phyloP scores from a whole-genome alignment of 2,329 filamentous ascomycete species.

The Tolypocladium endophyticum region DNA sequence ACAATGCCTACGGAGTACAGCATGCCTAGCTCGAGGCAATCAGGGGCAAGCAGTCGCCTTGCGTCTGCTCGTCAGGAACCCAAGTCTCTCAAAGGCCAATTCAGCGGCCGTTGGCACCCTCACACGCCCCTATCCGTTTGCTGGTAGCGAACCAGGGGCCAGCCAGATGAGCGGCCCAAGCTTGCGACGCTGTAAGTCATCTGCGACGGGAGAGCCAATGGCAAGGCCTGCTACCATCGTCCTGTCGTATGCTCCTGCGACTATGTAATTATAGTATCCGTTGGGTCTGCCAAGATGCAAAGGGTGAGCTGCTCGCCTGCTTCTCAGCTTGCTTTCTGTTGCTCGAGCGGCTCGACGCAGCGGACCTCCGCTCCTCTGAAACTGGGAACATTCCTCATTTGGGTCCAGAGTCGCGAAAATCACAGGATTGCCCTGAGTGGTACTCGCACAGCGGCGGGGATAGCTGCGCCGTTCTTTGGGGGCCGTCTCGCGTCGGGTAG shows the following conservation, averaged over 20 bases:
- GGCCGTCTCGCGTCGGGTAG: not conserved
- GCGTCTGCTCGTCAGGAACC: not conserved
- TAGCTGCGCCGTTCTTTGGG: not conserved
- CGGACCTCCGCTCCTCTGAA: not conserved
- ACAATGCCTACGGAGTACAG: not conserved
- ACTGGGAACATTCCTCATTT: not conserved
- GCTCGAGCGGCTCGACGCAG: not conserved
- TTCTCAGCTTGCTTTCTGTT: not conserved
- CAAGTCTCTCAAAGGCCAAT: not conserved
- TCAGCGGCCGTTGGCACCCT: not conserved
- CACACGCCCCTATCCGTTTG: not conserved
- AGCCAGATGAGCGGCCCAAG: not conserved
- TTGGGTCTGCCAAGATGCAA: not conserved
- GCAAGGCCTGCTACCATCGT: not conserved
- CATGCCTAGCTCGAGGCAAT: not conserved
- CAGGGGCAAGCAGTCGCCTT: not conserved
- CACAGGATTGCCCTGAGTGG: not conserved
- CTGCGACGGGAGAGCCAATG: not conserved
- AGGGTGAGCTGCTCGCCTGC: not conserved
- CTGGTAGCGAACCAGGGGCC: not conserved
- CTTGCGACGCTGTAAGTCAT: not conserved
- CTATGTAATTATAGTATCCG: not conserved
- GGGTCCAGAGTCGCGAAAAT: not conserved
- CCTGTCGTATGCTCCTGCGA: not conserved
- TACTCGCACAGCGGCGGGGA: conserved; percentile 1